Conservation (phyloP, 441 rosid species). For the Gossypium gossypioides region DNA sequence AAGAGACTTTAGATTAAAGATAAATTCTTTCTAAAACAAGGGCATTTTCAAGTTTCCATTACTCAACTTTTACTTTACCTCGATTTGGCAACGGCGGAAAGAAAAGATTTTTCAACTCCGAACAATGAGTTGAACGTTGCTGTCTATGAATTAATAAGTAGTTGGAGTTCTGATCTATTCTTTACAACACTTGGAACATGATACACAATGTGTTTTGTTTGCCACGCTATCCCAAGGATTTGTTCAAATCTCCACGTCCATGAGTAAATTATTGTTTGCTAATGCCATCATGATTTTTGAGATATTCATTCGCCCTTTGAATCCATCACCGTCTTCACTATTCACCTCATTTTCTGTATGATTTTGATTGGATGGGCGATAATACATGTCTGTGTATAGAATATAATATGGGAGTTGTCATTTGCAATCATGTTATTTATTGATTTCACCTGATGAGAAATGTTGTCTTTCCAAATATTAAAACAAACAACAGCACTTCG, state of each 20-base stretch:
- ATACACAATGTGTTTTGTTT: not conserved
- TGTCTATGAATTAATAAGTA: not conserved
- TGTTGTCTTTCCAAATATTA: too few species aligned
- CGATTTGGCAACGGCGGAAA: not conserved
- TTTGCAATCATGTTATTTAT: too few species aligned
- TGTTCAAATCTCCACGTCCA: not conserved
- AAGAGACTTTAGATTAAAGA: not conserved
- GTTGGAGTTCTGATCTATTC: not conserved
- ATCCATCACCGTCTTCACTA: not conserved
- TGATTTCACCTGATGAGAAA: too few species aligned
- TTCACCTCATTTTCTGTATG: too few species aligned
- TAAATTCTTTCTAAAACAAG: not conserved
- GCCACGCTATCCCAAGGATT: not conserved
- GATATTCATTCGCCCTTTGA: not conserved
- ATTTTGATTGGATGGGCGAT: too few species aligned
- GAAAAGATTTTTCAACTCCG: not conserved
- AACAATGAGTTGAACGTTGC: not conserved
- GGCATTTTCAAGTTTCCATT: conserved; percentile 1
- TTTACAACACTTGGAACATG: not conserved
- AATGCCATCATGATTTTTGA: not conserved
- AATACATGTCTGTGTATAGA: too few species aligned
- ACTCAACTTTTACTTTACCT: not conserved
- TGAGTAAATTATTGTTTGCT: not conserved
- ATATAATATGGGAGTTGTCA: too few species aligned
- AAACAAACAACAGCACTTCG: too few species aligned